Base-by-base conservation (phyloP, 164 flowering plant species). In the Macadamia tetraphylla region DNA sequence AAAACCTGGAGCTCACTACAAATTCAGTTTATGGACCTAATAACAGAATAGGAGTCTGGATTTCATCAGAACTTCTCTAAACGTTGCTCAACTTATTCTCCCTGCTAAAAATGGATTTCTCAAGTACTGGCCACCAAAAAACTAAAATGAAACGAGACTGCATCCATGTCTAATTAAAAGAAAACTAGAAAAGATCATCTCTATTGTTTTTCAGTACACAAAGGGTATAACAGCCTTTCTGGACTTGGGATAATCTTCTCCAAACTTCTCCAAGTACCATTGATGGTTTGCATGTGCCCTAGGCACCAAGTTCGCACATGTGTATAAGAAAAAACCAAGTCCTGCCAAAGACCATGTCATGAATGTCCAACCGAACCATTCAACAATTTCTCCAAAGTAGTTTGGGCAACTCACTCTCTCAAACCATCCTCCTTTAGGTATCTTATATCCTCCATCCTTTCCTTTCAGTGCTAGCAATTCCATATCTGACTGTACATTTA, bases 291-390 rank as follows among this genome's bases (percentile, higher is more conserved):
- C 88, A 63, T 78, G 72, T 12, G 90, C 98, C 65, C 98, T 75
- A 6, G 99, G 98, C 70, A 88, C 86, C 77, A 94, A 76, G 68
- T 94, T 90, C 15, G 97, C 88, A 70, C 85, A 86, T 9, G 97
- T 92, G 75, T 89, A 92, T 32, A 90, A 40, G 65, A 87, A 86
- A 66, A 94, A 94, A 58, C 82, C 94, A 1, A 92, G 57, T 30
- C 96, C 97, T 4, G 73, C 88, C 97, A 85, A 86, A 23, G 94
- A 84, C 92, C 93, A 82, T 1, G 85, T 81, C 97, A 92, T 88
- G 64, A 89, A 67, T 29, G 89, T 79, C 96, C 96, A 94, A 6
- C 98, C 98, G 60, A 87, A 64, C 98, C 99, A 92, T 81, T 94
- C 99, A 76, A 92, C 48, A 40, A 88, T 78, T 88, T 94, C 98